Conservation (phyloP, 805 yeast species). For the Dipodascus geniculatus region DNA sequence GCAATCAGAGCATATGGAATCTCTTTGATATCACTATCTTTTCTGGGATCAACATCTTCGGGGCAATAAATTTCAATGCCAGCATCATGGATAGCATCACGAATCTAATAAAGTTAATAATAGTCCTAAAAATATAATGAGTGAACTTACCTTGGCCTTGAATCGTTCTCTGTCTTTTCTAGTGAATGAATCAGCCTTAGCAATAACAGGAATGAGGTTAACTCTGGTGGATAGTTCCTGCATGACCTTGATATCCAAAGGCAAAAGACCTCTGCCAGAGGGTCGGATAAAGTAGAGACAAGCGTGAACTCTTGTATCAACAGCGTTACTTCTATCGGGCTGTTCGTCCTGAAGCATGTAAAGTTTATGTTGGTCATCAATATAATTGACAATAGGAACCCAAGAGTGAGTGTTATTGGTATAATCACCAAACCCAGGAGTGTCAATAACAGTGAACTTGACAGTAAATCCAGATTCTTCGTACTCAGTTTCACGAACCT, state of each 20-base stretch:
- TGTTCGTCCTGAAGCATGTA: constrained; percentile 91
- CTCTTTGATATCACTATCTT: constrained; percentile 52
- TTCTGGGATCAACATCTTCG: constrained; percentile 40
- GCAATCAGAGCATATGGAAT: constrained; percentile 60
- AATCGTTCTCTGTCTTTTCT: constrained; percentile 56
- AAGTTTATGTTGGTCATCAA: constrained; percentile 83
- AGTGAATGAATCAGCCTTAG: constrained; percentile 78
- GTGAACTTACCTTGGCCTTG: constrained; percentile 30
- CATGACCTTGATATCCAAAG: constrained; percentile 83
- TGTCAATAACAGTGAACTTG: constrained; percentile 72
- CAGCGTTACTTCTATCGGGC: constrained; percentile 44
- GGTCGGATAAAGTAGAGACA: constrained; percentile 86
- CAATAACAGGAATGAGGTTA: constrained; percentile 80
- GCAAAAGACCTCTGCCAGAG: constrained; percentile 77
- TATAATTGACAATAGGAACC: constrained; percentile 78
- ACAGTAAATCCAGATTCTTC: constrained; percentile 76
- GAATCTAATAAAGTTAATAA: constrained; percentile 33
- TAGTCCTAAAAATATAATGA: background rate
- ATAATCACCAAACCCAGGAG: constrained; percentile 91
- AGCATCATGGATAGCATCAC: constrained; percentile 75
- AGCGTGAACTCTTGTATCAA: constrained; percentile 80
- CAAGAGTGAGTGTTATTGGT: constrained; percentile 77
- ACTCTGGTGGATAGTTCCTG: constrained; percentile 68
- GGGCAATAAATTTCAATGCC: constrained; percentile 57
- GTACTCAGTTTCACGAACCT: constrained; percentile 50